phyloP scores from a whole-genome alignment of 768 basidiomycete genomes.

The Lentinula raphanica region DNA sequence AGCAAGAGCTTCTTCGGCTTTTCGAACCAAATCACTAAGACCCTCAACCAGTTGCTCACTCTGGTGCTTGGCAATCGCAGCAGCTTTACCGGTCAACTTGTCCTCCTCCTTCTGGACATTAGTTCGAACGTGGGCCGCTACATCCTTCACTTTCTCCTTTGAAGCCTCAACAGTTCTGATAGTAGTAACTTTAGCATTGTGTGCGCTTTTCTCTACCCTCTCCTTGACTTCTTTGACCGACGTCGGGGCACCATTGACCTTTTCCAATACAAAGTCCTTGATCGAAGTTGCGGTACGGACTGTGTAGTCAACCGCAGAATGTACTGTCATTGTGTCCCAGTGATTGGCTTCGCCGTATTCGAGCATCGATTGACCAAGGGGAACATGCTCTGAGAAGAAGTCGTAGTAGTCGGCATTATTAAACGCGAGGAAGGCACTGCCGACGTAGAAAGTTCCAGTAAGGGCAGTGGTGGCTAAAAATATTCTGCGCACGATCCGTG shows the following conservation, averaged over 20 bases:
- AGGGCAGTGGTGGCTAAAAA: slow-evolving; percentile 64
- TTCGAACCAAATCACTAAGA: slow-evolving; percentile 58
- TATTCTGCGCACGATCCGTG: slow-evolving; percentile 49
- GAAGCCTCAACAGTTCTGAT: slow-evolving; percentile 35
- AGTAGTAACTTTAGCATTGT: slow-evolving; percentile 36
- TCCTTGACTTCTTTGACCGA: slow-evolving; percentile 23
- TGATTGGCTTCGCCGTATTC: slow-evolving; percentile 75
- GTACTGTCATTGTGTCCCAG: slow-evolving; percentile 72
- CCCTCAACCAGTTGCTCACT: slow-evolving; percentile 54
- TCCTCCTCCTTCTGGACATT: slow-evolving; percentile 34
- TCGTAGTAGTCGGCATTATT: slow-evolving; percentile 78
- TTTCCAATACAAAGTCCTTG: slow-evolving; percentile 49
- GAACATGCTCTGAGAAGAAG: slow-evolving; percentile 77
- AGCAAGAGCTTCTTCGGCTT: slow-evolving; percentile 69
- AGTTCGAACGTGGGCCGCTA: slow-evolving; percentile 44
- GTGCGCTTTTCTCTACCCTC: slow-evolving; percentile 29
- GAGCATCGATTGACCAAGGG: slow-evolving; percentile 69
- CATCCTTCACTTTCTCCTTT: slow-evolving; percentile 40
- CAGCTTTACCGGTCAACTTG: slow-evolving; percentile 30
- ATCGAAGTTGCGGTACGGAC: slow-evolving; percentile 42
- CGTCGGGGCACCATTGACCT: slow-evolving; percentile 36
- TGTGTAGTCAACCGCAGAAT: slow-evolving; percentile 49
- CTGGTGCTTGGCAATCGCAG: slow-evolving; percentile 38
- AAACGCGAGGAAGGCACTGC: slow-evolving; percentile 75
- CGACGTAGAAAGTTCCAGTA: slow-evolving; percentile 75